Conservation (phyloP, 768 basidiomycete species). For the Boletus reticuloceps region DNA sequence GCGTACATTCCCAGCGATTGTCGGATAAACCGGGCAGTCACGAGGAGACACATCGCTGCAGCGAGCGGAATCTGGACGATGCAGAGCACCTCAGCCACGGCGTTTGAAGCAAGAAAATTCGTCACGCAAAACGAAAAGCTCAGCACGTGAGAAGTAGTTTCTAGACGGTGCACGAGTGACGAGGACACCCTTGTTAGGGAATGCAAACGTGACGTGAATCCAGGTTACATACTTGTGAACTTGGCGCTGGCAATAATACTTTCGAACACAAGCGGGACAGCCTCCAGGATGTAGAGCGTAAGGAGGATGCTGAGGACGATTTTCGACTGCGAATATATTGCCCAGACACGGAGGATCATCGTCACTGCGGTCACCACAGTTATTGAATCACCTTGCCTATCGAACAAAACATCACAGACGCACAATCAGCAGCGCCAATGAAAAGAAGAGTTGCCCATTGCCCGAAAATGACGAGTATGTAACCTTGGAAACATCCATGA, state of each 20-base stretch:
- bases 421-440: conserved; percentile 5
- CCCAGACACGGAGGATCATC: conserved; percentile 15
- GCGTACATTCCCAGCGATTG: not conserved
- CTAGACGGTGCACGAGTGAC: too few relatives aligned
- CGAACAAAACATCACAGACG: not conserved
- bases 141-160: too few relatives aligned
- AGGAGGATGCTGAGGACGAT: conserved; percentile 5
- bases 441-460: not conserved
- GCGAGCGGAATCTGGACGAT: not conserved
- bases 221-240: not conserved
- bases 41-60: not conserved
- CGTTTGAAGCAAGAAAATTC: too few relatives aligned
- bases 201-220: too few relatives aligned
- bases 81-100: not conserved
- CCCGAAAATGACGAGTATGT: not conserved
- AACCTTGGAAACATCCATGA: not conserved
- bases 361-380: not conserved
- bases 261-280: not conserved
- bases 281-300: not conserved
- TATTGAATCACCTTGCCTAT: not conserved
- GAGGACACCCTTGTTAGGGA: too few relatives aligned
- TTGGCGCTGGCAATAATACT: not conserved
- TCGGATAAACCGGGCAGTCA: not conserved
- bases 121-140: too few relatives aligned
- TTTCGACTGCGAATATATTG: conserved; percentile 5